Evolutionary conservation across 257 asterid genomes (phyloP), one percentile per base, ranked within the genome.

Genomic region (Primulina huaijiensis): DNA sequence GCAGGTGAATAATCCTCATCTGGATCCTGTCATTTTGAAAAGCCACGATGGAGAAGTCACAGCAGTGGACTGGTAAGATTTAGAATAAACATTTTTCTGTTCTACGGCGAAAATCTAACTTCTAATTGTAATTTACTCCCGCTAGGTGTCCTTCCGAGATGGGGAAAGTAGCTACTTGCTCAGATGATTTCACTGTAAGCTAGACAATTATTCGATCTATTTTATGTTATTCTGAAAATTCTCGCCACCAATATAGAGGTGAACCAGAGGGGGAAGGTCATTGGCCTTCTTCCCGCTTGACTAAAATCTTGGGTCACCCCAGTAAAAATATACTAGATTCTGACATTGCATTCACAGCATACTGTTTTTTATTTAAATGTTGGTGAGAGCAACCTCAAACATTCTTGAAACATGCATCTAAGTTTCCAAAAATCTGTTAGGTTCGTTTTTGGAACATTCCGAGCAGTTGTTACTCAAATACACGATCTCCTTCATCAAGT

Each of bases 181-280:
- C 99, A 1, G 97, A 94, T 82, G 99, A 94, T 84, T 86, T 86
- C 87, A 91, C 97, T 0, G 99, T 94, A 89, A 86, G 95, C 78
- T 34, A 31, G 7, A 31, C 34, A 31, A 31, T 5, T 1, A 34
- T 34, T 34, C 7, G 38, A 34, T 34, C 38, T 34, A 34, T 7
- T 6, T 34, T 34, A 34, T 34, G 9, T 34, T 34, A 34, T 34
- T 30, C 9, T 34, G 7, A 34, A 6, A 34, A 6, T 34, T 6
- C 38, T 6, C 4, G 46, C 46, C 14, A 38, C 46, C 46, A 9
- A 38, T 9, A 10, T 38, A 38, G 46, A 38, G 46, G 46, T 38
- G 46, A 38, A 38, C 46, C 46, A 38, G 12, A 38, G 46, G 46
- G 46, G 46, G 46, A 35, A 35, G 11, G 43, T 35, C 43, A 35